phyloP scores from a whole-genome alignment of 345 rosid genomes.

The Gossypium australe region DNA sequence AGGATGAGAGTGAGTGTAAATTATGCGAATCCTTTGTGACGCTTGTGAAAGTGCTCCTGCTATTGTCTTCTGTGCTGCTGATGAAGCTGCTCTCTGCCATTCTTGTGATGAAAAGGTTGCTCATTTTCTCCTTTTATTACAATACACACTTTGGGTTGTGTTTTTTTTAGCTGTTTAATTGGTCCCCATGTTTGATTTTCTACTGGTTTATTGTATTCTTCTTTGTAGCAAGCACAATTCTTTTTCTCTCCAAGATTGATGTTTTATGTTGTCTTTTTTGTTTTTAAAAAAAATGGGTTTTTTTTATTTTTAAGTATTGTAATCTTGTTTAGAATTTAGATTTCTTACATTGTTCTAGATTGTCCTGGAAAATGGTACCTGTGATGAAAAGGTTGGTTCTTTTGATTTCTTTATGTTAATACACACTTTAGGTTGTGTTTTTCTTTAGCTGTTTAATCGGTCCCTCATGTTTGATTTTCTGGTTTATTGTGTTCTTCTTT shows the following conservation, averaged over 20 bases:
- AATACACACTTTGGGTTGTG: not conserved
- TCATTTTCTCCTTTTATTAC: not conserved
- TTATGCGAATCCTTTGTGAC: not conserved
- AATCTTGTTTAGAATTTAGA: not conserved
- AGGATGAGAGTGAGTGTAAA: not conserved
- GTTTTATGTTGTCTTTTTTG: not conserved
- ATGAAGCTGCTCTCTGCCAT: constrained; percentile 86
- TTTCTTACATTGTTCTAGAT: not conserved
- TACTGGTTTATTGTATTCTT: not conserved
- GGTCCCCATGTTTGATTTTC: not conserved
- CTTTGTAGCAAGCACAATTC: not conserved
- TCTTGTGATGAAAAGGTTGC: constrained; percentile 31
- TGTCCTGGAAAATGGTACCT: not conserved
- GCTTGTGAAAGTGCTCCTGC: constrained; percentile 39
- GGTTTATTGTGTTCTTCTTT: not conserved
- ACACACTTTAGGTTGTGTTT: too few species aligned
- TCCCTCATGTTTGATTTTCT: not conserved
- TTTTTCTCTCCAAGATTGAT: not conserved
- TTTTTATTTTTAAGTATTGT: not conserved
- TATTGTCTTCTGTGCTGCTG: constrained; percentile 76
- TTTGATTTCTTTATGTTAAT: too few species aligned
- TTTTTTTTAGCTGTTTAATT: not conserved
- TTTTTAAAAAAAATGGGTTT: not conserved
- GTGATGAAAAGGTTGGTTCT: not conserved
- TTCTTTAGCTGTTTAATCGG: not conserved